These are phyloP conservation scores for Sugiyamaella japonica DNA, from an alignment of 1,139 yeast species.

Conservation along the genomic window DNA sequence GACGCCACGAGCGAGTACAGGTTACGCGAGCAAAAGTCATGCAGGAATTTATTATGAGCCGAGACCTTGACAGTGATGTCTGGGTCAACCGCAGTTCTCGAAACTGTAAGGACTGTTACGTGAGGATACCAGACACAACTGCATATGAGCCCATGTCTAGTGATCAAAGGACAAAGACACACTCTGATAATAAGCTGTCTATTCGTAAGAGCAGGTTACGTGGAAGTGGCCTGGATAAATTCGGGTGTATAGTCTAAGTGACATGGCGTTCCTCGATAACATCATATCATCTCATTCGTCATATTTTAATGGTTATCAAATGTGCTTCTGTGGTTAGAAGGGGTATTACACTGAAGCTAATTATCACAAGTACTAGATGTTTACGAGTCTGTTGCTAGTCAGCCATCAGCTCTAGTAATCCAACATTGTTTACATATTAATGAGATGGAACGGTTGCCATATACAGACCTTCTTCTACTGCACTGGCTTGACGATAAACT, in stretches of 20 bases:
- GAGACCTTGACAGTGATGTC: not conserved
- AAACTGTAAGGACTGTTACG: slow-evolving; percentile 7
- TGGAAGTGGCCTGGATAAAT: not conserved
- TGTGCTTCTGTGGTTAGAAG: too few species aligned
- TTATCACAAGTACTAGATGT: too few species aligned
- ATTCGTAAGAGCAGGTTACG: not conserved
- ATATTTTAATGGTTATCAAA: too few species aligned
- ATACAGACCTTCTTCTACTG: too few species aligned
- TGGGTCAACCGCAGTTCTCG: not conserved
- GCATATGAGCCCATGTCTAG: not conserved
- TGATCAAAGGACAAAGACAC: not conserved
- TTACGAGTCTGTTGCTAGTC: too few species aligned
- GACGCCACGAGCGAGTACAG: not conserved
- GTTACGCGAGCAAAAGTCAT: not conserved
- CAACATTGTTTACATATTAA: too few species aligned
- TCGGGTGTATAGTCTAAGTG: not conserved
- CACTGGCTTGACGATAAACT: too few species aligned
- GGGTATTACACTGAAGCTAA: too few species aligned
- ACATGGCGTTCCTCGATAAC: too few species aligned
- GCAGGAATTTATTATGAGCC: slow-evolving; percentile 9
- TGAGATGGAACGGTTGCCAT: too few species aligned
- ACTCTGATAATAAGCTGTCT: not conserved
- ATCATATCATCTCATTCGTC: too few species aligned
- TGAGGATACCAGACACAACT: not conserved
- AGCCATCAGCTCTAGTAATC: too few species aligned